Evolutionary conservation across 73 alveolate species (phyloP), one percentile per base, ranked within the genome.

Genomic region (Durusdinium trenchii): DNA sequence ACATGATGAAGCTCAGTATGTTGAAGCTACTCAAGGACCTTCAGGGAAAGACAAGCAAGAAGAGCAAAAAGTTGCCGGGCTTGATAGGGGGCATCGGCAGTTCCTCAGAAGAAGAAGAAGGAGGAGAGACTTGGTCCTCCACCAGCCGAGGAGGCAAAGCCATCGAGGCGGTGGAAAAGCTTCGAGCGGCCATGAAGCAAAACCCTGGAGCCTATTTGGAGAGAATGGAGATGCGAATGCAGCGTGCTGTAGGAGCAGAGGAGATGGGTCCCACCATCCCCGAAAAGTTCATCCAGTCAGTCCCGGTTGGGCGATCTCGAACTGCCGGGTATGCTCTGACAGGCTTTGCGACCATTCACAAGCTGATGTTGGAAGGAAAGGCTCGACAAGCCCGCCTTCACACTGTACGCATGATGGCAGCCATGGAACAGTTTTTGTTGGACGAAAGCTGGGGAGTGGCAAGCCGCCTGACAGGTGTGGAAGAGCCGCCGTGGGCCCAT

Each of bases 361-460:
- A 35, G 28, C 83, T 71, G 12, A 20, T 71, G 50, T 23, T 71
- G 50, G 83, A 71, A 26, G 38, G 38, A 46, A 71, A 71, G 83
- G 50, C 83, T 2, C 45, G 48, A 3, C 83, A 71, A 38, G 83
- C 83, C 40, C 83, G 83, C 12, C 48, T 71, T 26, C 83, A 71
- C 28, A 38, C 40, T 28, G 6, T 71, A 6, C 46, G 83, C 12
- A 71, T 71, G 83, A 71, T 71, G 50, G 46, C 50, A 48, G 83
- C 83, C 48, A 6, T 71, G 35, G 83, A 71, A 48, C 83, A 71
- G 83, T 71, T 71, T 23, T 48, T 71, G 50, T n/a, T 71, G 50
- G 83, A 71, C 83, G 83, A 71, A 48, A 71, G 38, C 50, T 71
- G 83, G 83, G 28, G 14, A 38, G 83, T 71, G 46, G 83, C 83